These are phyloP conservation scores for Closterium sp. DNA, from an alignment of 139 green algal species.

Conservation along the genomic window DNA sequence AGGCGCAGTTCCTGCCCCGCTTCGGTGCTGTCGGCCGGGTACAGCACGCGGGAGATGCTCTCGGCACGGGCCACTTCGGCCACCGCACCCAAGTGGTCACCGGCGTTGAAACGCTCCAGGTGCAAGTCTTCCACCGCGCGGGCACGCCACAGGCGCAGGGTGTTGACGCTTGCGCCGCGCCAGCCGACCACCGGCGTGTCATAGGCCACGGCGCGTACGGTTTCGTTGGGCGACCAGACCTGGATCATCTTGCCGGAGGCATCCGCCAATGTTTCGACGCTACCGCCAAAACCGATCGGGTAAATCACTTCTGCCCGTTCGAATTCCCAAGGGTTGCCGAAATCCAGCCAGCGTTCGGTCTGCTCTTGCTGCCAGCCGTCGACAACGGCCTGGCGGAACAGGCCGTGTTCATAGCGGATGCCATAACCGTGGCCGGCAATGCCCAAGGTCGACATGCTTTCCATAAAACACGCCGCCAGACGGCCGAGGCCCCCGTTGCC, in stretches of 20 bases:
- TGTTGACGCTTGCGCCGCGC: slow-evolving; percentile 99
- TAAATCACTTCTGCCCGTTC: too few relatives aligned
- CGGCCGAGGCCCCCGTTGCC: slow-evolving; percentile 95
- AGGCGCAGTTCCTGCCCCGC: slow-evolving; percentile 95
- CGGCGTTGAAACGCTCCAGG: slow-evolving; percentile 96
- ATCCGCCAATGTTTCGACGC: too few relatives aligned
- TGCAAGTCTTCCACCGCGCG: slow-evolving; percentile 69
- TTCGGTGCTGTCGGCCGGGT: slow-evolving; percentile 95
- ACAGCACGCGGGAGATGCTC: slow-evolving; percentile 89
- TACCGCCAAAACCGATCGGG: too few relatives aligned
- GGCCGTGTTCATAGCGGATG: slow-evolving; percentile 96
- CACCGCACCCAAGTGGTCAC: slow-evolving; percentile 75
- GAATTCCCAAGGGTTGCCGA: too few relatives aligned
- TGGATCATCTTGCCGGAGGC: too few relatives aligned
- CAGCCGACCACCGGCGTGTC: too few relatives aligned
- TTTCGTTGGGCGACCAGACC: too few relatives aligned
- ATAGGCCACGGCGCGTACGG: too few relatives aligned
- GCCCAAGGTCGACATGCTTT: slow-evolving; percentile 94
- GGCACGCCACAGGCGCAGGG: slow-evolving; percentile 88
- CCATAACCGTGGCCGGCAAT: slow-evolving; percentile 95
- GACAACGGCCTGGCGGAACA: slow-evolving; percentile 87
- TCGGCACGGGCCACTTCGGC: slow-evolving; percentile 71
- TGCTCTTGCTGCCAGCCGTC: slow-evolving; percentile 74
- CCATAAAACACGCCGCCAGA: slow-evolving; percentile 96
- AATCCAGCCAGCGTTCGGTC: slow-evolving; percentile 94